Conservation (phyloP, 1,139 yeast species). For the Schizosaccharomyces versatilis region DNA sequence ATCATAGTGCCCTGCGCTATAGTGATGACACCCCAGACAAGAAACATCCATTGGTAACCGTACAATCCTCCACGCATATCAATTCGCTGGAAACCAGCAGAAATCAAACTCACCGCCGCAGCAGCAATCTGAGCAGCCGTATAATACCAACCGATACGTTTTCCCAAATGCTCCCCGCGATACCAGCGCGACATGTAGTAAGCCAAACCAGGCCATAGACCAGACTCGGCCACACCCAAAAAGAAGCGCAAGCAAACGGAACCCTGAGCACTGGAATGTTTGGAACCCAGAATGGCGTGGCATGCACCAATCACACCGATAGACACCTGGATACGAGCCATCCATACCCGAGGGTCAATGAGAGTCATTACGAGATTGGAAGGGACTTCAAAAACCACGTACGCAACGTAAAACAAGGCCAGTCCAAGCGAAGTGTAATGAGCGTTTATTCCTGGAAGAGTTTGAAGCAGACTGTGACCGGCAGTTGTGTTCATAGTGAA, state of each 20-base stretch:
- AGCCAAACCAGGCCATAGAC: constrained; percentile 86
- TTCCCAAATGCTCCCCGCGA: constrained; percentile 55
- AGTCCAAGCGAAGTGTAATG: constrained; percentile 10
- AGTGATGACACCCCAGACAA: constrained; percentile 57
- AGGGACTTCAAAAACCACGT: constrained; percentile 41
- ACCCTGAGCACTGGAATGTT: constrained; percentile 34
- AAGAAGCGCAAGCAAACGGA: constrained; percentile 45
- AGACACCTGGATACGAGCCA: constrained; percentile 14
- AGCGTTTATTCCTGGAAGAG: not conserved
- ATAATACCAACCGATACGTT: constrained; percentile 68
- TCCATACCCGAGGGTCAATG: constrained; percentile 34
- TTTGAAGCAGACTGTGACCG: not conserved
- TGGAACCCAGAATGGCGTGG: constrained; percentile 26
- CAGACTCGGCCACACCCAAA: constrained; percentile 67
- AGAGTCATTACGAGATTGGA: constrained; percentile 41
- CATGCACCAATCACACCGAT: constrained; percentile 32
- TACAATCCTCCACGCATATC: constrained; percentile 46
- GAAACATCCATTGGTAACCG: constrained; percentile 79
- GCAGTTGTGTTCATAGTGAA: constrained; percentile 1
- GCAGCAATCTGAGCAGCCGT: constrained; percentile 82
- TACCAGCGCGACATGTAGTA: constrained; percentile 72
- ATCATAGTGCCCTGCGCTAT: constrained; percentile 40
- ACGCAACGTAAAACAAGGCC: constrained; percentile 54
- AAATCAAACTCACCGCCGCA: constrained; percentile 63
- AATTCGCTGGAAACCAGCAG: constrained; percentile 73